These are phyloP conservation scores for Fusarium anguioides DNA, from an alignment of 2,329 filamentous ascomycete species.

Conservation along the genomic window DNA sequence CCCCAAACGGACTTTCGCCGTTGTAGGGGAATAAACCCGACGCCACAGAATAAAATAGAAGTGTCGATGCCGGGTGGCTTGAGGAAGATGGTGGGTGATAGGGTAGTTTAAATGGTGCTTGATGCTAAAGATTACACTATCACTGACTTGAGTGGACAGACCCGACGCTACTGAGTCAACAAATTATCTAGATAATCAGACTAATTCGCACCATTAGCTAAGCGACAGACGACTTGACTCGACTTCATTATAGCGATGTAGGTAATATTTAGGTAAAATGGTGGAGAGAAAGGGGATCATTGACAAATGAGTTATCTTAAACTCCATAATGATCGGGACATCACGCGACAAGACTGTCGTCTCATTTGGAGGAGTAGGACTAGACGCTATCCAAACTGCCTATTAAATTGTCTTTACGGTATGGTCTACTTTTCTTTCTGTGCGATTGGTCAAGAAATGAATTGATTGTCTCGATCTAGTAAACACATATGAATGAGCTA, in stretches of 20 bases:
- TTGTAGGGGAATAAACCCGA: background rate
- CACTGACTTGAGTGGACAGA: background rate
- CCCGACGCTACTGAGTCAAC: background rate
- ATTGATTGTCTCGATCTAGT: too few species aligned
- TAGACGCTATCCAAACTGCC: too few species aligned
- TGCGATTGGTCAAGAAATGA: too few species aligned
- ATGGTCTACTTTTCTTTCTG: too few species aligned
- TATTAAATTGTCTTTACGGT: too few species aligned
- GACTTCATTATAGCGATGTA: background rate
- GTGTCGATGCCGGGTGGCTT: background rate
- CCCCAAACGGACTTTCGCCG: background rate
- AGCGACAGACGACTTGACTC: fast-evolving
- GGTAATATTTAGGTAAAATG: background rate
- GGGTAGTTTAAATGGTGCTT: background rate
- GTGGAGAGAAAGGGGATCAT: background rate
- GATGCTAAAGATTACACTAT: background rate
- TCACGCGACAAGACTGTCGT: too few species aligned
- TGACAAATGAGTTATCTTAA: too few species aligned
- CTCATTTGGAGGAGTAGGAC: too few species aligned
- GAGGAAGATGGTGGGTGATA: background rate
- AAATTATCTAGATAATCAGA: background rate
- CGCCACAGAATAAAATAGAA: background rate
- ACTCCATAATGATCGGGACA: too few species aligned
- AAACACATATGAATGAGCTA: too few species aligned
- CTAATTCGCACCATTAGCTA: background rate